These are phyloP conservation scores for Microsporum audouinii DNA, from an alignment of 2,329 filamentous ascomycete species.

Conservation along the genomic window DNA sequence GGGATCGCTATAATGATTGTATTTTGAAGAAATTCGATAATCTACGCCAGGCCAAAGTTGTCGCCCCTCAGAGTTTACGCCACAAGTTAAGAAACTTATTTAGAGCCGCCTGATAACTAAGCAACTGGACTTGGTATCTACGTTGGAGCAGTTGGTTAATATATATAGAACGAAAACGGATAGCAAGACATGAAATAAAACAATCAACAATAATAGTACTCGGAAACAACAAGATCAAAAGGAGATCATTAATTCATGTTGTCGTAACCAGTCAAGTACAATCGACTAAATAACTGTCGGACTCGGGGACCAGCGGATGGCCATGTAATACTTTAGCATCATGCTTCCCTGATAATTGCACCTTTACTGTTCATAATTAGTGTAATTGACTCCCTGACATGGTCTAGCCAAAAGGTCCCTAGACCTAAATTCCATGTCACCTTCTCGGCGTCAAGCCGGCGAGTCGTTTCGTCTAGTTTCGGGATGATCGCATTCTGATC, in stretches of 20 bases:
- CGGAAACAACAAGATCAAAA: too few species aligned
- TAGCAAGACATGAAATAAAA: not conserved
- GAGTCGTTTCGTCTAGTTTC: not conserved
- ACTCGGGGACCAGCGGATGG: too few species aligned
- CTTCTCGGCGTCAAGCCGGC: not conserved
- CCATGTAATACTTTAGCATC: not conserved
- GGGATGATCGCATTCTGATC: not conserved
- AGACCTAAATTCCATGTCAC: constrained; percentile 6
- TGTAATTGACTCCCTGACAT: constrained; percentile 3
- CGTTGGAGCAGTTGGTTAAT: not conserved
- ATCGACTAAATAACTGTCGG: not conserved
- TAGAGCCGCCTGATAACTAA: not conserved
- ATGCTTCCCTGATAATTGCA: not conserved
- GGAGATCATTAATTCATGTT: too few species aligned
- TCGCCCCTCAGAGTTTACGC: not conserved
- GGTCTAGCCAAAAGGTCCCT: constrained; percentile 7
- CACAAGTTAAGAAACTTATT: not conserved
- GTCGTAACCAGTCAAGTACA: too few species aligned
- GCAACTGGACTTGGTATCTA: not conserved
- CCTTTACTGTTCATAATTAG: constrained; percentile 1
- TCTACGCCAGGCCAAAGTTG: not conserved
- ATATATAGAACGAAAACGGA: not conserved
- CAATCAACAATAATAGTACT: not conserved
- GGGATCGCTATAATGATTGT: not conserved
- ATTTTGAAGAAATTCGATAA: not conserved